Evolutionary conservation across 768 basidiomycete species (phyloP), one percentile per base, ranked within the genome.

Genomic region (Hygrophorus russula): DNA sequence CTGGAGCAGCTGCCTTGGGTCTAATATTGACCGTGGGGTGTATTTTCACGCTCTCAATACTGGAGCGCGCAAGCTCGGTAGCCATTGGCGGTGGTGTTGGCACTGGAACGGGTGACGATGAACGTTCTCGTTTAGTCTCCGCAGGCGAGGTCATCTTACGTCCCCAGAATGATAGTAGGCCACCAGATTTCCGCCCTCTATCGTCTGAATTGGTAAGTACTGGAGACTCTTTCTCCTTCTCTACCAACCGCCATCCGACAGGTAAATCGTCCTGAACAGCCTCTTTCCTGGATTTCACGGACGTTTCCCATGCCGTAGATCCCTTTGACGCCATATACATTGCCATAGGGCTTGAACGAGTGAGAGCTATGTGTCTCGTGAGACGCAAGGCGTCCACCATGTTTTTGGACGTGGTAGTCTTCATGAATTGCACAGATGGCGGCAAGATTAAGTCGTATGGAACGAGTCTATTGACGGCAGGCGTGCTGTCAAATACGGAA

Each of bases 101-200:
- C 15, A 19, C 27, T 17, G 45, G 33, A 15, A 18, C 13, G 13
- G 48, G 44, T 24, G 36, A 36, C 8, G 44, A 19, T n/a, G 43
- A 31, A 14, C 11, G 30, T n/a, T 45, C 47, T 3, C 5, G 40
- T 33, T 41, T 46, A 28, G 35, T 44, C 34, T 46, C 45, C n/a
- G 35, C 10, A 15, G 48, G 33, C 28, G 54, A 35, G 24, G 50
- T 46, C 37, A 48, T 35, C 42, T 54, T 64, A 36, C 82, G 68
- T 17, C 73, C 72, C 66, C 81, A 83, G 57, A 89, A 84, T 4
- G 85, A 86, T 30, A 88, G 64, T n/a, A 88, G 54, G 8, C 81
- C 71, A 5, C 75, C 59, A 11, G 67, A 34, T 56, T 74, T 83
- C 59, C 72, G 82, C 12, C 31, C 29, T 29, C 45, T 47, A 7